Conservation (phyloP, 129 eudicot genomes). For the Flaveria ramosissima region DNA sequence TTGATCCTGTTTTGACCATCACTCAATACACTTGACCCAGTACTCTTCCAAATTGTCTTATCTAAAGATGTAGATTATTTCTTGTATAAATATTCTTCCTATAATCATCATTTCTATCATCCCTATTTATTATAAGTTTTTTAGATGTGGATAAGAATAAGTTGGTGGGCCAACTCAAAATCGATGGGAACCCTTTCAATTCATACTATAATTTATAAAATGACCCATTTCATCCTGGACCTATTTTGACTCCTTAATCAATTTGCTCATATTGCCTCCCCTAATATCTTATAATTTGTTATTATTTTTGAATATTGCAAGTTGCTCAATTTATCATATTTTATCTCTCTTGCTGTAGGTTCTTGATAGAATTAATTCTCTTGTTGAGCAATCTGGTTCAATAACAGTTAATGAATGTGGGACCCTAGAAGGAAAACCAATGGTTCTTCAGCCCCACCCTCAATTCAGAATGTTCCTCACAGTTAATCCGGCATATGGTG, state of each 20-base stretch:
- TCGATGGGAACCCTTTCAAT: not conserved
- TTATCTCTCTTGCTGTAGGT: slow-evolving; percentile 51
- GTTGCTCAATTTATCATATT: not conserved
- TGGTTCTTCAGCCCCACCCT: slow-evolving; percentile 83
- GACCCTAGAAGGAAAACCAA: slow-evolving; percentile 70
- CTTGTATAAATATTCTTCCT: not conserved
- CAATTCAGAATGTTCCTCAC: slow-evolving; percentile 90
- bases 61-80: not conserved
- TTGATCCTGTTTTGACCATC: not conserved
- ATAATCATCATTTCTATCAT: not conserved
- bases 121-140: not conserved
- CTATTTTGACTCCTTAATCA: not conserved
- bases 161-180: not conserved
- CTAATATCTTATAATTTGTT: not conserved
- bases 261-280: not conserved
- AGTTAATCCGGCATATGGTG: slow-evolving; percentile 84
- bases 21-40: not conserved
- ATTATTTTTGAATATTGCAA: not conserved
- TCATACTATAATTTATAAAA: not conserved
- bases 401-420: slow-evolving; percentile 96
- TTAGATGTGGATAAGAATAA: not conserved
- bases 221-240: not conserved
- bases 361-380: slow-evolving; percentile 96
- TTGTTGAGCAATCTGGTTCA: slow-evolving; percentile 93
- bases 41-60: not conserved